Evolutionary conservation across 139 green algal species (phyloP).

Genomic region (Bryopsis sp.): DNA sequence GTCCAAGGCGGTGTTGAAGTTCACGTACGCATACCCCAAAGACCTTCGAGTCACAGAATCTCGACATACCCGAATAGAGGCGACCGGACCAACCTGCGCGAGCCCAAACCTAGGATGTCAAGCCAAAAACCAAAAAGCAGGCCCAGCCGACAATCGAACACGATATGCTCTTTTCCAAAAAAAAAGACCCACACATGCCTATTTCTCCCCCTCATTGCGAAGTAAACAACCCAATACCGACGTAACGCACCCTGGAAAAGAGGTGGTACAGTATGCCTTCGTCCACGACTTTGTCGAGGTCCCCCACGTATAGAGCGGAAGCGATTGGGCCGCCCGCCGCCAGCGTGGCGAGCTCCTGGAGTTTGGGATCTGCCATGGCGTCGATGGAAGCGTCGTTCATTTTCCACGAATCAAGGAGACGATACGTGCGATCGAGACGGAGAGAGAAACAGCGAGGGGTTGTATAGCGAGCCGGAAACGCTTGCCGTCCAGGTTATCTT

Average conservation of each 20-base stretch:
- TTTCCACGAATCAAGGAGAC: too few relatives aligned
- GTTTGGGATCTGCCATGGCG: not conserved
- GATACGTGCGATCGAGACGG: too few relatives aligned
- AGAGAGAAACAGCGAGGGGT: too few relatives aligned
- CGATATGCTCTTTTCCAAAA: too few relatives aligned
- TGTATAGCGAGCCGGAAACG: not conserved
- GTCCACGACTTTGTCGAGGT: slow-evolving; percentile 79
- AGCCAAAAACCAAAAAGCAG: not conserved
- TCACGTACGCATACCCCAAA: slow-evolving; percentile 92
- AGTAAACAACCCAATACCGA: not conserved
- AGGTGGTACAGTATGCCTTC: slow-evolving; percentile 83
- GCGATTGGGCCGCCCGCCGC: not conserved
- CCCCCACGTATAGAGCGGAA: slow-evolving; percentile 85
- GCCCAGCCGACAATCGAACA: too few relatives aligned
- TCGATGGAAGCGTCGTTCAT: not conserved
- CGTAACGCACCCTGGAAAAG: slow-evolving; percentile 66
- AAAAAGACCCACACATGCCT: too few relatives aligned
- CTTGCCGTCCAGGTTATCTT: not conserved
- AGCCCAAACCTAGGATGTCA: not conserved
- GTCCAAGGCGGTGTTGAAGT: slow-evolving; percentile 84
- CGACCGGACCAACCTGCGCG: slow-evolving; percentile 77
- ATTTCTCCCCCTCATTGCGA: too few relatives aligned
- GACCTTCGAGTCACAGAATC: slow-evolving; percentile 86
- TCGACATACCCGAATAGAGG: slow-evolving; percentile 88
- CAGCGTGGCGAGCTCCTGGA: not conserved